Percentiles rank a stretch among this genome's conserved stretches.
Conservation (phyloP, 345 rosid species). For the Psidium friedrichsthalianum region DNA sequence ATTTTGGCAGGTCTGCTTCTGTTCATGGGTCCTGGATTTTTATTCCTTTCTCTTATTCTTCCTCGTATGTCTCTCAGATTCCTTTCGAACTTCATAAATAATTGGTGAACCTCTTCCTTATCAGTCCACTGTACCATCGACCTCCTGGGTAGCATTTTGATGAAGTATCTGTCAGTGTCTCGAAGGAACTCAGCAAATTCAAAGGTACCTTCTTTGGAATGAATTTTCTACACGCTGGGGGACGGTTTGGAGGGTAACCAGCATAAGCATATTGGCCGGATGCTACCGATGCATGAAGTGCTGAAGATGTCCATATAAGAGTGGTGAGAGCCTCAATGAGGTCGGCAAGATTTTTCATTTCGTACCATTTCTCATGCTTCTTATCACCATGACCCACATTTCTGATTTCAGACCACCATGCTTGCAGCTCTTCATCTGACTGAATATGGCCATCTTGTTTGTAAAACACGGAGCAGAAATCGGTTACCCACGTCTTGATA, state of each 20-base stretch:
- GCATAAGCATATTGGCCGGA: constrained; percentile 51
- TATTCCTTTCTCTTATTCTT: constrained; percentile 30
- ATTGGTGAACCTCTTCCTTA: constrained; percentile 15
- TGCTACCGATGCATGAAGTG: constrained; percentile 44
- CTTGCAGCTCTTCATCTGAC: constrained; percentile 44
- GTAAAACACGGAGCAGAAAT: constrained; percentile 44
- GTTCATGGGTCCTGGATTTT: constrained; percentile 26
- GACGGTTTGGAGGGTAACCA: constrained; percentile 46
- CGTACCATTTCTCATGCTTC: constrained; percentile 28
- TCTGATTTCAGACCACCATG: constrained; percentile 55
- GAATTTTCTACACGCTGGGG: constrained; percentile 25
- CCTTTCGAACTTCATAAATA: constrained; percentile 19
- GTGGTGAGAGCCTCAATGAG: constrained; percentile 34
- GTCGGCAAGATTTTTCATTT: constrained; percentile 19
- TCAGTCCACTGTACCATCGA: constrained; percentile 22
- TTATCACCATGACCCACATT: constrained; percentile 43
- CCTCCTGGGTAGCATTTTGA: constrained; percentile 39
- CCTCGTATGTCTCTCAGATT: constrained; percentile 25
- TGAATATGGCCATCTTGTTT: constrained; percentile 22
- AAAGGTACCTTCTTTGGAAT: constrained; percentile 39
- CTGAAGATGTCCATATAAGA: constrained; percentile 54
- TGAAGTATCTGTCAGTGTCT: constrained; percentile 33
- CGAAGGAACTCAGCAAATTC: constrained; percentile 20
- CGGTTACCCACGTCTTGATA: constrained; percentile 38
- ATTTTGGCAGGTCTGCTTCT: constrained; percentile 41